Evolutionary conservation across 257 asterid species (phyloP), one percentile per base, ranked within the genome.

Genomic region (Capsicum rhomboideum): DNA sequence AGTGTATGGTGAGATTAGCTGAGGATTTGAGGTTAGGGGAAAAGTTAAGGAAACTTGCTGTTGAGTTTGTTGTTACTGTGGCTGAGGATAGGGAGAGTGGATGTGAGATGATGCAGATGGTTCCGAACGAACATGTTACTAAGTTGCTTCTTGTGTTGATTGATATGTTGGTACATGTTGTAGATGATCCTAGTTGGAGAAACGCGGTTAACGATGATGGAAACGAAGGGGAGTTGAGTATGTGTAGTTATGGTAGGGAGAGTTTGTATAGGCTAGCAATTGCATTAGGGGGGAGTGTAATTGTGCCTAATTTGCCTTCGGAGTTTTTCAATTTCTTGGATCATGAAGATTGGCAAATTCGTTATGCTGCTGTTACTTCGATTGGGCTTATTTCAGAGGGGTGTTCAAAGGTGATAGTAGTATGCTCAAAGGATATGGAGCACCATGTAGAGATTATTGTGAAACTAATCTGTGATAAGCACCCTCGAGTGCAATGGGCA

Each of bases 401-500:
- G 17, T 66, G 85, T 68, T 68, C 85, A 31, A 82, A 82, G 81
- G 18, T 59, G 9, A 7, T 49, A 56, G 64, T 20, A 56, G 1
- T 56, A 20, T 7, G 5, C 10, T 56, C 64, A 56, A 56, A 56
- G 40, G 49, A 81, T 10, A 40, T 55, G 77, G 17, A 16, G 10
- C 55, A 31, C 9, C 55, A 44, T 40, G 55, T 59, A 49, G 83
- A 42, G 28, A n/a, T 20, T 8, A 21, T 81, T 18, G 16, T 81
- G 78, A 13, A 10, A 21, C 59, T 81, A 55, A 63, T 81, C 13
- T 26, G 13, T 5, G 84, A 81, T 23, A 28, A 1, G 13, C 61
- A 81, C 59, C 78, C 84, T 64, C 84, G 84, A 31, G 84, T 81
- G 56, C 63, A 59, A 40, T 81, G 78, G 84, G 77, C 77, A 4